phyloP scores from a whole-genome alignment of 352 stramenopile species.

The Albugo laibachii region DNA sequence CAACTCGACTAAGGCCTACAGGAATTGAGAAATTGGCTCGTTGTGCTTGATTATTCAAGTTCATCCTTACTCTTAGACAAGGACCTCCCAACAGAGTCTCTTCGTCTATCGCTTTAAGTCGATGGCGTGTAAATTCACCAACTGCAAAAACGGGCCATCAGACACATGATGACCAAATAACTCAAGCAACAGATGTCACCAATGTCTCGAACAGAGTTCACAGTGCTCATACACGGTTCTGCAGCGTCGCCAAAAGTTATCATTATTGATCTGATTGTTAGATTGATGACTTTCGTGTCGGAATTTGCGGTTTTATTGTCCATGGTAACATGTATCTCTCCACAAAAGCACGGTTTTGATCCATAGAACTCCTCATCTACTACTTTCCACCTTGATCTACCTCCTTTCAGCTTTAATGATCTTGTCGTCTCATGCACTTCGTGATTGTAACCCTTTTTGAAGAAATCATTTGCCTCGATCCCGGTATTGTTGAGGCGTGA shows the following conservation, averaged over 20 bases:
- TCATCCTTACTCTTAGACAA: constrained; percentile 20
- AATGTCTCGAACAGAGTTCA: constrained; percentile 1
- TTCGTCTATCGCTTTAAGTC: constrained; percentile 17
- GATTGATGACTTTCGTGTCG: constrained; percentile 25
- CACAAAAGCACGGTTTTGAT: constrained; percentile 25
- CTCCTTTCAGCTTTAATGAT: constrained; percentile 5
- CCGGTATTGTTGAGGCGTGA: neutral
- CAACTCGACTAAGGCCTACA: constrained; percentile 37
- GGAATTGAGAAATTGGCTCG: constrained; percentile 1
- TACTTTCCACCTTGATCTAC: constrained; percentile 43
- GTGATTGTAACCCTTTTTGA: neutral
- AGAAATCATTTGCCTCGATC: constrained; percentile 22
- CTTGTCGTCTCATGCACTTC: neutral
- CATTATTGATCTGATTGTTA: constrained; percentile 29
- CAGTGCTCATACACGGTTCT: constrained; percentile 29
- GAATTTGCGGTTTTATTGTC: constrained; percentile 19
- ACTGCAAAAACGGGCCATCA: constrained; percentile 12
- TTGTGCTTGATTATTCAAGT: neutral
- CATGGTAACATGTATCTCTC: constrained; percentile 19
- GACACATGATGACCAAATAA: constrained; percentile 1
- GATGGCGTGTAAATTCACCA: constrained; percentile 24
- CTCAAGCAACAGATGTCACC: neutral
- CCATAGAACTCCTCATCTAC: constrained; percentile 56
- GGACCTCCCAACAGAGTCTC: constrained; percentile 19
- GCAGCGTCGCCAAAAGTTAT: constrained; percentile 56